These are phyloP conservation scores for Sugiyamaella sp. DNA, from an alignment of 1,139 yeast species.

Conservation along the genomic window DNA sequence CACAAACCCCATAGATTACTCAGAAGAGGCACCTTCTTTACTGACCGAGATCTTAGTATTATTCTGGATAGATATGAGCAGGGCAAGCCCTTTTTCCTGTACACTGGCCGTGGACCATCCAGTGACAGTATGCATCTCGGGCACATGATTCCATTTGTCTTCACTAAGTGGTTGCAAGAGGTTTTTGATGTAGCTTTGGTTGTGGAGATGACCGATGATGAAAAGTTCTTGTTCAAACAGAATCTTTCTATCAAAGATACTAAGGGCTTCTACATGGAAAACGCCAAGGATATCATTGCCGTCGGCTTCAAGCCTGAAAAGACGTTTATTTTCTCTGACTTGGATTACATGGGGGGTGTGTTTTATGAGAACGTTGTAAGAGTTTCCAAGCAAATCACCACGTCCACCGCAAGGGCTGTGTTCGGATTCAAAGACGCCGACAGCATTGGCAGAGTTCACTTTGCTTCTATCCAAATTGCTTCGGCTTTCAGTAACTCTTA, in stretches of 20 bases:
- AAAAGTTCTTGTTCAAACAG: slow-evolving; percentile 92
- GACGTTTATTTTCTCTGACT: slow-evolving; percentile 92
- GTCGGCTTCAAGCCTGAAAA: slow-evolving; percentile 94
- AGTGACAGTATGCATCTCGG: slow-evolving; percentile 96
- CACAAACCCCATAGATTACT: slow-evolving; percentile 90
- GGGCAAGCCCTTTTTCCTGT: slow-evolving; percentile 92
- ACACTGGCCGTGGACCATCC: slow-evolving; percentile 98
- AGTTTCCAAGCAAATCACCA: slow-evolving; percentile 93
- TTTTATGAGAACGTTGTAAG: slow-evolving; percentile 94
- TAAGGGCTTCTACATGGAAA: slow-evolving; percentile 66
- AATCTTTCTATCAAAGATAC: slow-evolving; percentile 88
- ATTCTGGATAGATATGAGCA: slow-evolving; percentile 90
- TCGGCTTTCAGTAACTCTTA: slow-evolving; percentile 95
- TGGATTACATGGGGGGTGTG: slow-evolving; percentile 89
- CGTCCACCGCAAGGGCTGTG: slow-evolving; percentile 95
- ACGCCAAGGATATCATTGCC: slow-evolving; percentile 91
- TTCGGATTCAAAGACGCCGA: slow-evolving; percentile 96
- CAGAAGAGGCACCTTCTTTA: slow-evolving; percentile 89
- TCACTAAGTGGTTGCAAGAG: slow-evolving; percentile 98
- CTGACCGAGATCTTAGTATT: slow-evolving; percentile 81
- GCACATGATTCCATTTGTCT: slow-evolving; percentile 92
- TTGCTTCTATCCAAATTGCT: slow-evolving; percentile 94
- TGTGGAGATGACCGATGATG: slow-evolving; percentile 95
- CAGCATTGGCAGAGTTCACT: slow-evolving; percentile 91
- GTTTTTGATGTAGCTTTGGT: slow-evolving; percentile 97